Evolutionary conservation across 805 yeast species (phyloP).

Genomic region (Lipomyces anomalus): DNA sequence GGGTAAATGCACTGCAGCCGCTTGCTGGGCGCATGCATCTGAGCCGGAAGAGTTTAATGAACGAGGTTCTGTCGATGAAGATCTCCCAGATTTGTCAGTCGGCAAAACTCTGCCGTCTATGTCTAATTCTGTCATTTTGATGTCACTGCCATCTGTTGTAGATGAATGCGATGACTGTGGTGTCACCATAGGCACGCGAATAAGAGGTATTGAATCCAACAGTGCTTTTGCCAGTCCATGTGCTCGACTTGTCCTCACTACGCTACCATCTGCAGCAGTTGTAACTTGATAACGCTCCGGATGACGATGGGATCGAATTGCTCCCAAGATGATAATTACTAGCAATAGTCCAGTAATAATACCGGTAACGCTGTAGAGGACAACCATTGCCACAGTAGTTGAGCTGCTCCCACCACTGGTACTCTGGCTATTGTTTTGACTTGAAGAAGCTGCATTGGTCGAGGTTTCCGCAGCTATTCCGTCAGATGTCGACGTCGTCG

Average conservation of each 20-base stretch:
- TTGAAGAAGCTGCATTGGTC: not conserved
- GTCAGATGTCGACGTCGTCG: no score
- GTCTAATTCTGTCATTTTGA: constrained; percentile 5
- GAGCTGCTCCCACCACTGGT: not conserved
- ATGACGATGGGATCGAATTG: constrained; percentile 32
- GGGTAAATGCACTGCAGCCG: not conserved
- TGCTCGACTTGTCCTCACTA: constrained; percentile 27
- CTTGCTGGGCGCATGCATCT: not conserved
- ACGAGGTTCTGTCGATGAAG: not conserved
- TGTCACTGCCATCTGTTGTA: not conserved
- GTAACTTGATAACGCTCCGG: constrained; percentile 32
- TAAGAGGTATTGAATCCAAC: constrained; percentile 34
- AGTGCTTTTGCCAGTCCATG: constrained; percentile 36
- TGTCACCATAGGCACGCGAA: constrained; percentile 20
- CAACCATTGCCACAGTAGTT: constrained; percentile 31
- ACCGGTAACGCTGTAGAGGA: constrained; percentile 31
- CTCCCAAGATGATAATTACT: constrained; percentile 32
- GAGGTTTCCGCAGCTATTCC: not conserved
- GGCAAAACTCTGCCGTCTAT: not conserved
- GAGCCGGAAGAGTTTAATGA: not conserved
- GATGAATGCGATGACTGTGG: not conserved
- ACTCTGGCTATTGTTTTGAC: no score
- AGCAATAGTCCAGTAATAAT: constrained; percentile 29
- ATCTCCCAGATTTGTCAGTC: no score
- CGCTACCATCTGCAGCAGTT: constrained; percentile 16